Evolutionary conservation across 163 green algal genomes (phyloP), one percentile per base, ranked within the genome.

Genomic region (Scenedesmus sp.): DNA sequence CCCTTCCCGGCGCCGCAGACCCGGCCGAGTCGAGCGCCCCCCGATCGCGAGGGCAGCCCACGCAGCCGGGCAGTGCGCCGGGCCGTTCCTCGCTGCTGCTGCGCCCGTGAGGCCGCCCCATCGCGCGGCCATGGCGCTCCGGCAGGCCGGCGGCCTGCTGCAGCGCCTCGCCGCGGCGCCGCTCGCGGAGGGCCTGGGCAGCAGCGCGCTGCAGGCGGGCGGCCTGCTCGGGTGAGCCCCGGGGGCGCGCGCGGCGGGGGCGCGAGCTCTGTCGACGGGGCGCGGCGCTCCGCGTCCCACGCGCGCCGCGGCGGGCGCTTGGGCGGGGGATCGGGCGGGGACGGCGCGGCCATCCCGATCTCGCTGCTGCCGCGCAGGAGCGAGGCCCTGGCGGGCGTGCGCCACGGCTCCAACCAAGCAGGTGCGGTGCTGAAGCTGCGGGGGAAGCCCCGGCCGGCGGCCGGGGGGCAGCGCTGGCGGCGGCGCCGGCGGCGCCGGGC

Each of bases 391-490:
- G 39, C 39, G 39, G 7, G 39, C 39, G 85, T 91, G 14, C 84
- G 89, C 62, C 80, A 92, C 83, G 89, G 85, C 50, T 88, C 82
- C 31, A 90, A 92, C 70, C 87, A 90, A 84, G 87, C 87, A 78
- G 88, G 88, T 92, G 60, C 63, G 82, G 9, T 64, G 65, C 4
- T 69, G 28, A 10, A 20, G 50, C 28, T 65, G 2, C 48, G 22
- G 22, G 24, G 28, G 53, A 50, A 47, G 14, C 24, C 14, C 45
- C 44, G 31, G 3, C 15, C 31, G 18, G n/a, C 28, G 60, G 17
- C 11, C 24, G 69, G 10, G 11, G 36, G 14, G 15, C 18, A 63
- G 67, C 20, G 51, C 50, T 51, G 15, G 18, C 48, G 53, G 15
- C 48, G 4, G 45, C 42, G 45, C 14, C 28, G 31, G 4, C 18